Evolutionary conservation across 2,329 filamentous ascomycete species (phyloP), one percentile per base, ranked within the genome.

Genomic region (Trichoderma atrobrunneum): DNA sequence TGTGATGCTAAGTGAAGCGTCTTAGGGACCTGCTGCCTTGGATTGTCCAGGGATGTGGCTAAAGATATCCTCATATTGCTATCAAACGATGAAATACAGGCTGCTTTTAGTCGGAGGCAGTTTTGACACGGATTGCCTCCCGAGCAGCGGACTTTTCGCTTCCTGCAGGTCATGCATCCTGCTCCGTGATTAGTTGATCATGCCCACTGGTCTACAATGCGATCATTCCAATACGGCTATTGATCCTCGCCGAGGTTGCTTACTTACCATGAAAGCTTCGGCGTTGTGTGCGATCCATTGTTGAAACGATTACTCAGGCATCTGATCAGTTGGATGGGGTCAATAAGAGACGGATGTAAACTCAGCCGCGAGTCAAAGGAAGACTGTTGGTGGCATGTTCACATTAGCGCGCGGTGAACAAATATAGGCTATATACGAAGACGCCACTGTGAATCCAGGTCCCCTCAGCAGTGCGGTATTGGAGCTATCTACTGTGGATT

Each of bases 101-200:
- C 34, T 21, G 39, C 28, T 18, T 70, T 70, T 16, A 70, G 21
- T 10, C 39, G 36, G 7, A 43, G 10, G 56, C 67, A 70, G 28
- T 70, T 70, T 28, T 70, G 67, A 57, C 67, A 70, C 14, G 67
- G 67, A 32, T 63, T 34, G 54, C 67, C 67, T 26, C 67, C 67
- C 30, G 12, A 54, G 28, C 67, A 70, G 21, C 67, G 67, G 30
- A 70, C 67, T 34, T 70, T 70, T 43, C 67, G 67, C 32, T 62
- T 70, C 36, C 67, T 30, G 16, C 67, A 70, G 7, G 67, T 70
- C 28, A 70, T 36, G 34, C 67, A 70, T 18, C 67, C 67, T 70
- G 18, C 30, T 18, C 16, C 6, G 18, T 30, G 28, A 32, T 60
- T 48, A 57, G 43, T 51, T 51, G 18, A 21, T 51, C n/a, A 8